phyloP scores from a whole-genome alignment of 2,329 filamentous ascomycete species.

The Aspergillus glaucus region DNA sequence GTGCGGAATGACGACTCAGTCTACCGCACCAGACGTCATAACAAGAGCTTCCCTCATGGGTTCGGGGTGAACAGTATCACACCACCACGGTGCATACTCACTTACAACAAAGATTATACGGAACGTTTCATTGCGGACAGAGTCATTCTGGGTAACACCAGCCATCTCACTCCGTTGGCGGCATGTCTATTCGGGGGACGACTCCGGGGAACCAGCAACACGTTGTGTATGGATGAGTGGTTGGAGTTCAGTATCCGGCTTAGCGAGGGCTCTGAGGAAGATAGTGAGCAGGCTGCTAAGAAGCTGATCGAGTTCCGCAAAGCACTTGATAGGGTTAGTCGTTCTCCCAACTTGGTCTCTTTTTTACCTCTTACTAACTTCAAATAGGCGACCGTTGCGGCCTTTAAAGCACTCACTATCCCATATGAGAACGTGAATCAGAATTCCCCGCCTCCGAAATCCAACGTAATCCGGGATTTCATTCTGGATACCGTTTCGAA shows the following conservation, averaged over 20 bases:
- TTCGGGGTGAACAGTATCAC: slow-evolving; percentile 1
- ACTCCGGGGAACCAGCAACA: slow-evolving; percentile 10
- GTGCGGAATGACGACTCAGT: not conserved
- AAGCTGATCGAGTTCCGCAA: slow-evolving; percentile 31
- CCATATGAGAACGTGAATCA: too few relatives aligned
- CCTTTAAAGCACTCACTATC: not conserved
- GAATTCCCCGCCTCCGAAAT: not conserved
- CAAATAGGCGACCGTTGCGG: not conserved
- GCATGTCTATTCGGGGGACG: slow-evolving; percentile 22
- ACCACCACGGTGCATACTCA: slow-evolving; percentile 4
- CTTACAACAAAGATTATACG: slow-evolving; percentile 1
- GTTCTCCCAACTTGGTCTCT: not conserved
- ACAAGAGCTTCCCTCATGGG: not conserved
- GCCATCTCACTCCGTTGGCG: slow-evolving; percentile 22
- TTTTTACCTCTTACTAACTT: slow-evolving; percentile 10
- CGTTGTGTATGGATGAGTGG: slow-evolving; percentile 31
- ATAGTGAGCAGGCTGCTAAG: slow-evolving; percentile 12
- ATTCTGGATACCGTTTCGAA: slow-evolving; percentile 3
- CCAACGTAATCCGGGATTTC: not conserved
- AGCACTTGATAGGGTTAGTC: slow-evolving; percentile 22
- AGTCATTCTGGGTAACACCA: slow-evolving; percentile 23
- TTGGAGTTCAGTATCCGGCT: slow-evolving; percentile 23
- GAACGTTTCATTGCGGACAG: slow-evolving; percentile 6
- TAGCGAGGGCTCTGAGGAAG: slow-evolving; percentile 1
- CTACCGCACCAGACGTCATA: slow-evolving; percentile 16